phyloP scores from a whole-genome alignment of 2,329 filamentous ascomycete species.

The Cercospora sesami region DNA sequence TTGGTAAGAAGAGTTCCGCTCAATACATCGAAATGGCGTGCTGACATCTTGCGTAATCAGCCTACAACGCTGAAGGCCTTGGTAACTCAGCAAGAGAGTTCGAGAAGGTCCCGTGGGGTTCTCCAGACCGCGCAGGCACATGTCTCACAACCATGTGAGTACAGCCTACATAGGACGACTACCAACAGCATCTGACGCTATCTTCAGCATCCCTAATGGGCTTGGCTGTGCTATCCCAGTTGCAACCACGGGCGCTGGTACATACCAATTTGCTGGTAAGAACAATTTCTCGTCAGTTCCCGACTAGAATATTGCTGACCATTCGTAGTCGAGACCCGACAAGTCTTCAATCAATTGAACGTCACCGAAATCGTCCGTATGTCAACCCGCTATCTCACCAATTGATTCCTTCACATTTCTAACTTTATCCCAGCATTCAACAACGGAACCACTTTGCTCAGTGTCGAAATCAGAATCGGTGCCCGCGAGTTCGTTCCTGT shows the following conservation, averaged over 20 bases:
- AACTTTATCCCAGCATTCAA: constrained; percentile 8
- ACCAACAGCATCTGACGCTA: background rate
- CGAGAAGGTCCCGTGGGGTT: constrained; percentile 21
- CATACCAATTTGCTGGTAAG: constrained; percentile 19
- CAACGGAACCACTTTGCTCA: constrained; percentile 21
- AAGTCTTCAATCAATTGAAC: constrained; percentile 21
- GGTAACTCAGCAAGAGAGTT: constrained; percentile 12
- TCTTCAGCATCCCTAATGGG: constrained; percentile 20
- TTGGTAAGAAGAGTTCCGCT: background rate
- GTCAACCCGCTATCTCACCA: background rate
- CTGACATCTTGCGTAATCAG: constrained; percentile 3
- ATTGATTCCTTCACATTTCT: background rate
- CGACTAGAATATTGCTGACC: background rate
- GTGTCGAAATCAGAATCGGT: constrained; percentile 14
- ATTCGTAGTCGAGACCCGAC: constrained; percentile 17
- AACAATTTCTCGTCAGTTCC: background rate
- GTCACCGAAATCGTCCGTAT: constrained; percentile 5
- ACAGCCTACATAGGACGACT: background rate
- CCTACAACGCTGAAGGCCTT: constrained; percentile 14
- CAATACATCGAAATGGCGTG: background rate
- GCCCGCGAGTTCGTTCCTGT: constrained; percentile 14
- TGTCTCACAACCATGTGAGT: constrained; percentile 18
- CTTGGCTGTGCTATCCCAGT: constrained; percentile 20
- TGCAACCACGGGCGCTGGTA: constrained; percentile 24
- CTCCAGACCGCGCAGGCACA: constrained; percentile 17